Evolutionary conservation across 441 rosid genomes (phyloP).

Genomic region (Aleurites moluccanus): DNA sequence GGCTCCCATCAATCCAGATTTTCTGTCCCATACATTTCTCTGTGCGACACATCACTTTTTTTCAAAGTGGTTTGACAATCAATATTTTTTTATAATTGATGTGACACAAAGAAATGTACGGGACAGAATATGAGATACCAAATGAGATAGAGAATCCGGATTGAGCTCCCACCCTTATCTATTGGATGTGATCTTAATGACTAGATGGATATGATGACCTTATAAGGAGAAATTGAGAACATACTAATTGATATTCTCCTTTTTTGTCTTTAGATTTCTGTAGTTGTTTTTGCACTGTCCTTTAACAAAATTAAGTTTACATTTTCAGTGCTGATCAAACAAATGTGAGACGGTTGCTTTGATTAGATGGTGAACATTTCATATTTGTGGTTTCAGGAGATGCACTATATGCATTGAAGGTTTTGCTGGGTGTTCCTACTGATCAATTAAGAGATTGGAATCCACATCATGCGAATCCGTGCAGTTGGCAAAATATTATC

Average conservation of each 20-base stretch:
- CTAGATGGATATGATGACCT: slow-evolving; percentile 5
- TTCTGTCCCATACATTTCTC: too few relatives aligned
- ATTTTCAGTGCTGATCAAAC: slow-evolving; percentile 19
- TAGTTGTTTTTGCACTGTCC: neutral
- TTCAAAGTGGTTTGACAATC: too few relatives aligned
- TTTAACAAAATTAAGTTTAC: neutral
- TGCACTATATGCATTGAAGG: slow-evolving; percentile 66
- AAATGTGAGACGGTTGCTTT: slow-evolving; percentile 17
- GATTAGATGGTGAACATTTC: slow-evolving; percentile 24
- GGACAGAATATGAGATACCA: too few relatives aligned
- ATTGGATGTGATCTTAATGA: neutral
- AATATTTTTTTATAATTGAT: too few relatives aligned
- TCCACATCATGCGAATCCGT: slow-evolving; percentile 77
- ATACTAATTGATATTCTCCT: neutral
- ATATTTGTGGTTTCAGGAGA: slow-evolving; percentile 56
- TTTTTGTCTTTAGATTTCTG: neutral
- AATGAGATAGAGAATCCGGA: too few relatives aligned
- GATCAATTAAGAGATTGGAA: slow-evolving; percentile 76
- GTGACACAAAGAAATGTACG: too few relatives aligned
- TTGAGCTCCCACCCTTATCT: too few relatives aligned
- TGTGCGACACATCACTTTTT: too few relatives aligned
- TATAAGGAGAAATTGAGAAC: neutral
- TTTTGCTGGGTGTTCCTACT: slow-evolving; percentile 46
- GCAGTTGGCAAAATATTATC: slow-evolving; percentile 85
- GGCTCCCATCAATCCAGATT: too few relatives aligned